A percentile compares a stretch with the other conserved stretches of the same genome.
Evolutionary conservation across 176 grass and related monocot genomes (phyloP).

Genomic region (Thinopyrum elongatum): DNA sequence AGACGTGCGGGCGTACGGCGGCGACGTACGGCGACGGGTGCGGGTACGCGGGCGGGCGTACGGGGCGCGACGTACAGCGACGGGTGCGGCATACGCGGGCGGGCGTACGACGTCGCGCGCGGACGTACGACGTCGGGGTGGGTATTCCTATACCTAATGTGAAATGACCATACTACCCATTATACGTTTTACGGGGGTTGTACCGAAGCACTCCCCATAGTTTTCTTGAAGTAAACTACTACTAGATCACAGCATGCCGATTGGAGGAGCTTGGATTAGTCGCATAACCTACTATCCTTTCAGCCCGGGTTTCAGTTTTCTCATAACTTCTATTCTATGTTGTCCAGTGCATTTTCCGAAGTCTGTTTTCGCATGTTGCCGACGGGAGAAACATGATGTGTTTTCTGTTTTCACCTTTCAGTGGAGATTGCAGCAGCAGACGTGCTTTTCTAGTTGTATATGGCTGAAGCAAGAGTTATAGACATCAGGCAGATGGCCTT

Average conservation of each 20-base stretch:
- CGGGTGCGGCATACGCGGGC: no score
- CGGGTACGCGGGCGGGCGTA: no score
- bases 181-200: no score
- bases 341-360: not conserved
- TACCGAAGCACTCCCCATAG: no score
- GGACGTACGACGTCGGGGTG: no score
- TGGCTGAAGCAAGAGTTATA: slow-evolving; percentile 61
- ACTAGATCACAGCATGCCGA: slow-evolving; percentile 1
- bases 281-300: slow-evolving; percentile 18
- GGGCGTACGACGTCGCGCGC: no score
- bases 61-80: no score
- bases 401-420: slow-evolving; percentile 38
- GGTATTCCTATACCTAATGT: no score
- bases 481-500: slow-evolving; percentile 78
- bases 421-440: slow-evolving; percentile 4
- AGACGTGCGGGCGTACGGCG: no score
- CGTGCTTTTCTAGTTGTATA: slow-evolving; percentile 52
- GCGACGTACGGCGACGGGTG: no score
- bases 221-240: slow-evolving; percentile 22
- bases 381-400: not conserved
- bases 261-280: not conserved
- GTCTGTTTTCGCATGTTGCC: not conserved
- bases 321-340: not conserved
- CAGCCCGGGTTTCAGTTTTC: not conserved
- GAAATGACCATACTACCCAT: no score